A percentile compares a stretch with the other conserved stretches of the same genome.
phyloP scores from a whole-genome alignment of 176 grass and related monocot species.

The Elymus sibiricus region DNA sequence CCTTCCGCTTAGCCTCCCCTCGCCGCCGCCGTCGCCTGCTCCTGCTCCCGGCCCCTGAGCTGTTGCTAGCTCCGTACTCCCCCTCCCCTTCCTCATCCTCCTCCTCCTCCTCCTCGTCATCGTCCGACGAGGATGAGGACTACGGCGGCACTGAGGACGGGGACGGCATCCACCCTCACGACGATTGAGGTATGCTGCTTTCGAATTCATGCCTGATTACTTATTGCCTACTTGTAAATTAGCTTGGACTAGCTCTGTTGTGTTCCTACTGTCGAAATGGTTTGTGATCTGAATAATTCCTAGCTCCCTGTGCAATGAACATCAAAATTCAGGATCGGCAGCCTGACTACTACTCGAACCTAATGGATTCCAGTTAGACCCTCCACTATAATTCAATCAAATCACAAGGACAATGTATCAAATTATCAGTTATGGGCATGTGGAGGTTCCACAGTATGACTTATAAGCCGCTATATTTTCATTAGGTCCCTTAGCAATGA shows the following conservation, averaged over 20 bases:
- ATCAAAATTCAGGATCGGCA: background rate
- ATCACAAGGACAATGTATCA: too few relatives aligned
- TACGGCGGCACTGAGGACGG: background rate
- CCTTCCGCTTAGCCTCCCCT: conserved; percentile 9
- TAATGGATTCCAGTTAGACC: too few relatives aligned
- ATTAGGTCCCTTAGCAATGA: too few relatives aligned
- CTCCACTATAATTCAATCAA: too few relatives aligned
- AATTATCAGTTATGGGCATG: too few relatives aligned
- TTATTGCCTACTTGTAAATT: background rate
- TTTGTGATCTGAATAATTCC: background rate
- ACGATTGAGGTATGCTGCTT: conserved; percentile 38
- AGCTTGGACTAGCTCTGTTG: background rate
- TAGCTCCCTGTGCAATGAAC: background rate
- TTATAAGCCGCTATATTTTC: too few relatives aligned
- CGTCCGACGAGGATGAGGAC: background rate
- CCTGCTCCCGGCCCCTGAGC: conserved; percentile 4
- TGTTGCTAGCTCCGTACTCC: background rate
- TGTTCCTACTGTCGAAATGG: background rate
- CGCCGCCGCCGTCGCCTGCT: background rate
- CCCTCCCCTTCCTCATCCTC: conserved; percentile 5
- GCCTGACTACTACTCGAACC: background rate
- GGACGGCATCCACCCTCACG: conserved; percentile 5
- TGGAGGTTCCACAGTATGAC: too few relatives aligned
- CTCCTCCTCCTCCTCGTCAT: conserved; percentile 17
- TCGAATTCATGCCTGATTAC: background rate